phyloP scores from a whole-genome alignment of 371 early-diverging fungal species.

The Umbelopsis sp. region DNA sequence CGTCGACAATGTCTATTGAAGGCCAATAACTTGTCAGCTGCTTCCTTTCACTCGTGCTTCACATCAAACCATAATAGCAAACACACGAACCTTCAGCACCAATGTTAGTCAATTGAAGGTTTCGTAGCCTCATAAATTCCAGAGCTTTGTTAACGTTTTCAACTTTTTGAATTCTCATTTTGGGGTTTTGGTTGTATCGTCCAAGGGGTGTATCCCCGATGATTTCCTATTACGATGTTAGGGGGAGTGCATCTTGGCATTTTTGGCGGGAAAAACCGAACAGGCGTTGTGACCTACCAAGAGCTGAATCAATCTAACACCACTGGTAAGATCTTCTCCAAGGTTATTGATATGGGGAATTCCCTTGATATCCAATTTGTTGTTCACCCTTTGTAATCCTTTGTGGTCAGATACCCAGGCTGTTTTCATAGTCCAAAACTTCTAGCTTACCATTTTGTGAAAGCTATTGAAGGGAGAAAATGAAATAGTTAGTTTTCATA shows the following conservation, averaged over 20 bases:
- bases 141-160: constrained; percentile 96
- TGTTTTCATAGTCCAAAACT: not conserved
- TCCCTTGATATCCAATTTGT: constrained; percentile 71
- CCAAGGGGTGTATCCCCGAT: constrained; percentile 80
- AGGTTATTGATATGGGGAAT: constrained; percentile 69
- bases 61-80: too few relatives aligned
- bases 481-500: constrained; percentile 1
- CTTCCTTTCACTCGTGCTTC: too few relatives aligned
- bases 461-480: constrained; percentile 49
- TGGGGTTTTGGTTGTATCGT: constrained; percentile 86
- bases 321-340: constrained; percentile 77
- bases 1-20: constrained; percentile 90
- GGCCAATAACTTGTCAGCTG: not conserved
- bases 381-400: constrained; percentile 87
- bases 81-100: constrained; percentile 72
- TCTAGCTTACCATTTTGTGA: constrained; percentile 76
- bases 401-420: not conserved
- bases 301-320: constrained; percentile 84
- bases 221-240: constrained; percentile 64
- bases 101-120: constrained; percentile 92
- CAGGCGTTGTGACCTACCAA: constrained; percentile 60
- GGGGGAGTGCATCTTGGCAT: constrained; percentile 19
- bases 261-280: not conserved
- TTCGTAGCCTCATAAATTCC: constrained; percentile 87
- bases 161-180: constrained; percentile 91